Conservation (phyloP, 768 basidiomycete species). For the Piloderma croceum region DNA sequence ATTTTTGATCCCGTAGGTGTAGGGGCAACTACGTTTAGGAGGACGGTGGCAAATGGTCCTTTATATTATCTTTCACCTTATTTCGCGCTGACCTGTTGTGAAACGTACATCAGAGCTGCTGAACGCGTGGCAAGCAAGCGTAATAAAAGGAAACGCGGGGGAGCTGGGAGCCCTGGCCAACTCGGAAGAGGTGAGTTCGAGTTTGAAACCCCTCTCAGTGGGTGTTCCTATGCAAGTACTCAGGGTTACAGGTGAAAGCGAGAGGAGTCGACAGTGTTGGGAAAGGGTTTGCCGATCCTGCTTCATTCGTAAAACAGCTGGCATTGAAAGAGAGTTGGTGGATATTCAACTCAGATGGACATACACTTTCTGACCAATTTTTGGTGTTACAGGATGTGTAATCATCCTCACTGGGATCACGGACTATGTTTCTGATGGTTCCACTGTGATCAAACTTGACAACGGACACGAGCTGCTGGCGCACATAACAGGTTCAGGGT, state of each 20-base stretch:
- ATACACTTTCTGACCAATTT: background rate
- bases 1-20: slow-evolving; percentile 92
- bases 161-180: slow-evolving; percentile 78
- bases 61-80: slow-evolving; percentile 2
- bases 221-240: too few relatives aligned
- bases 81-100: slow-evolving; percentile 3
- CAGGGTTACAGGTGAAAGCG: slow-evolving; percentile 48
- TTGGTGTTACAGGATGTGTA: slow-evolving; percentile 53
- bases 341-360: background rate
- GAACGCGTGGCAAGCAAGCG: slow-evolving; percentile 74
- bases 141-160: slow-evolving; percentile 92
- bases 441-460: slow-evolving; percentile 53
- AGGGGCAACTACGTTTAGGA: slow-evolving; percentile 68
- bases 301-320: slow-evolving; percentile 57
- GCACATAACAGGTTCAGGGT: slow-evolving; percentile 86
- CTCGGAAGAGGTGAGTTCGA: slow-evolving; percentile 57
- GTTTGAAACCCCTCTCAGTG: background rate
- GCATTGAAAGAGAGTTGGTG: slow-evolving; percentile 70
- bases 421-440: slow-evolving; percentile 85
- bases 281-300: slow-evolving; percentile 70
- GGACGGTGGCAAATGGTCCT: slow-evolving; percentile 45
- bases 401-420: slow-evolving; percentile 72
- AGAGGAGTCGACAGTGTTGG: slow-evolving; percentile 88
- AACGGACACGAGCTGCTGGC: slow-evolving; percentile 76
- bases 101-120: slow-evolving; percentile 63